phyloP scores from a whole-genome alignment of 2,329 filamentous ascomycete species.

The Didymella pomorum region DNA sequence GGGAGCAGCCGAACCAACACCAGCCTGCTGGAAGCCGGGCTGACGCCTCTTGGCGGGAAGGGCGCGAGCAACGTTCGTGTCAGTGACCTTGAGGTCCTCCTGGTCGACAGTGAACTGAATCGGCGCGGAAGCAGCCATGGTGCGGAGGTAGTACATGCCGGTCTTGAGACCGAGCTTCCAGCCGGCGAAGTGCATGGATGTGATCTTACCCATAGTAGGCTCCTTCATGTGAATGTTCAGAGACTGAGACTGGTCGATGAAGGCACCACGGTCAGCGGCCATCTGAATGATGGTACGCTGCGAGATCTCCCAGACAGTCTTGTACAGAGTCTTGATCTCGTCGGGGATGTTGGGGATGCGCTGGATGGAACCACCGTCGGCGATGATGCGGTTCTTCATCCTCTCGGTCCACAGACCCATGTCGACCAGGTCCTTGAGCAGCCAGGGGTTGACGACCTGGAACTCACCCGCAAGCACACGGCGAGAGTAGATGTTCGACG shows the following conservation, averaged over 20 bases:
- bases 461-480: constrained; percentile 98
- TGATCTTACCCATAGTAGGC: constrained; percentile 99
- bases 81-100: constrained; percentile 86
- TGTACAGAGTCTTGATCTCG: constrained; percentile 96
- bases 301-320: constrained; percentile 99
- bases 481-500: constrained; percentile 99
- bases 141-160: constrained; percentile 99
- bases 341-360: constrained; percentile 96
- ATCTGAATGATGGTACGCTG: constrained; percentile 96
- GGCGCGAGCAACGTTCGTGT: constrained; percentile 77
- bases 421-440: constrained; percentile 97
- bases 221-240: constrained; percentile 99
- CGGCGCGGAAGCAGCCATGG: constrained; percentile 92
- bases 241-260: constrained; percentile 98
- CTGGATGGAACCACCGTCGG: constrained; percentile 93
- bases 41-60: constrained; percentile 72
- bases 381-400: constrained; percentile 99
- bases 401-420: constrained; percentile 98
- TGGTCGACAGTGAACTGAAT: constrained; percentile 99
- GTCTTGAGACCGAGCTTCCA: constrained; percentile 99
- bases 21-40: constrained; percentile 35
- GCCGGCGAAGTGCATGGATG: constrained; percentile 98
- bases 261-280: constrained; percentile 97
- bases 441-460: constrained; percentile 99
- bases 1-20: constrained; percentile 63